Evolutionary conservation across 495 filamentous ascomycete species (phyloP).

Genomic region (Trichoderma virens): DNA sequence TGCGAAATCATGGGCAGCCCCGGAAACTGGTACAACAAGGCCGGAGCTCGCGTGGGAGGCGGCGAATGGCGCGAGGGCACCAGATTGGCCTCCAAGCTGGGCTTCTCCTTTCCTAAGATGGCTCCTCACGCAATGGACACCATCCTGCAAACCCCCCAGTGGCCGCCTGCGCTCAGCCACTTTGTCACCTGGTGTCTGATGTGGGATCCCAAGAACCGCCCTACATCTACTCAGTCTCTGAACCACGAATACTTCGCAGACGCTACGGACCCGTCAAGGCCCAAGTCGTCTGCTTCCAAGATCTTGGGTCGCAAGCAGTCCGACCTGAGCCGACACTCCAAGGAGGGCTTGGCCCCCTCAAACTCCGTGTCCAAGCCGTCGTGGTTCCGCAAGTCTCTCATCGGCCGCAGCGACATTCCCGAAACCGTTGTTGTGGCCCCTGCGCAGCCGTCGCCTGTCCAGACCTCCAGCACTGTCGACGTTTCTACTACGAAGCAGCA

Average conservation of each 20-base stretch:
- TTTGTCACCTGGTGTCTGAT: constrained; percentile 99
- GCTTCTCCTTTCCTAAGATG: constrained; percentile 99
- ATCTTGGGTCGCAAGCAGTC: constrained; percentile 83
- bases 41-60: constrained; percentile 78
- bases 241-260: constrained; percentile 95
- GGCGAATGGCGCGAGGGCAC: constrained; percentile 98
- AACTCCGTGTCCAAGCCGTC: constrained; percentile 72
- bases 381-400: constrained; percentile 93
- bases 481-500: constrained; percentile 35
- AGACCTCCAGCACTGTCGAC: constrained; percentile 47
- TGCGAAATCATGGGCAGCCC: constrained; percentile 99
- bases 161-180: constrained; percentile 77
- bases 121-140: constrained; percentile 95
- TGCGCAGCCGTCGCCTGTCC: constrained; percentile 51
- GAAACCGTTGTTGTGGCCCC: constrained; percentile 31
- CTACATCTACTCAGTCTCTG: constrained; percentile 89
- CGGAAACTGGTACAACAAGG: constrained; percentile 93
- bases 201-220: constrained; percentile 95
- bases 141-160: constrained; percentile 81
- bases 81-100: constrained; percentile 85
- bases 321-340: constrained; percentile 56
- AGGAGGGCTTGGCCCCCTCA: constrained; percentile 56
- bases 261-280: constrained; percentile 84
- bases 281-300: constrained; percentile 82
- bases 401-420: constrained; percentile 49